phyloP scores from a whole-genome alignment of 2,329 filamentous ascomycete genomes.

The Zasmidium angulare region DNA sequence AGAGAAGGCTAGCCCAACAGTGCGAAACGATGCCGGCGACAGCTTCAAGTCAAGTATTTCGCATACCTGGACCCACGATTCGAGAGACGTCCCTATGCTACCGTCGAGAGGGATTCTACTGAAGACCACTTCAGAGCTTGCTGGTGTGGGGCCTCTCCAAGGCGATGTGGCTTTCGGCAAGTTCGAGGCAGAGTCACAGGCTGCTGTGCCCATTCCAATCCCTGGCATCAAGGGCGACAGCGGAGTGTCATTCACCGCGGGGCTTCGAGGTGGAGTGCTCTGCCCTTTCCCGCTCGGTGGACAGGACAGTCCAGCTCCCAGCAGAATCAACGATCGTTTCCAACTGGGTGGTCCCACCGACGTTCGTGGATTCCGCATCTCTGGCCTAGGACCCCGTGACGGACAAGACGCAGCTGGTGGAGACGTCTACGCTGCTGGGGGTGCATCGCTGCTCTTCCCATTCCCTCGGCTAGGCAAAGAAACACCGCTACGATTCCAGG shows the following conservation, averaged over 20 bases:
- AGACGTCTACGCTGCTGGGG: conserved; percentile 86
- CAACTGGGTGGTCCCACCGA: conserved; percentile 91
- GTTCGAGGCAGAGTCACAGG: conserved; percentile 79
- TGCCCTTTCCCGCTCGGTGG: conserved; percentile 73
- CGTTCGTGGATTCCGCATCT: conserved; percentile 88
- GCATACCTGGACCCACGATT: conserved; percentile 77
- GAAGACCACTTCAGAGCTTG: conserved; percentile 21
- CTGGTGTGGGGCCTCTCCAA: conserved; percentile 59
- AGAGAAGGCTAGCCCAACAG: conserved; percentile 72
- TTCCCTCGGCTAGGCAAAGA: conserved; percentile 79
- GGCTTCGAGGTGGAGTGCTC: conserved; percentile 77
- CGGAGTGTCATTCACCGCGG: conserved; percentile 79
- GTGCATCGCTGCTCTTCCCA: conserved; percentile 80
- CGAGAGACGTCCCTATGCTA: conserved; percentile 79
- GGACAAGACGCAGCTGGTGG: conserved; percentile 83
- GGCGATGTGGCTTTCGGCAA: conserved; percentile 96
- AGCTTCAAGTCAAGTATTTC: conserved; percentile 83
- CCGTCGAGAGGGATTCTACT: conserved; percentile 72
- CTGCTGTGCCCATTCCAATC: conserved; percentile 70
- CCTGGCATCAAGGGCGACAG: conserved; percentile 68
- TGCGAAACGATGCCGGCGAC: conserved; percentile 84
- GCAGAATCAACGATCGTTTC: conserved; percentile 90
- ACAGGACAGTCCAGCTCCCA: conserved; percentile 59
- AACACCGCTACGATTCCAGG: conserved; percentile 80
- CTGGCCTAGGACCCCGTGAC: conserved; percentile 85